phyloP scores from a whole-genome alignment of 345 rosid genomes.

The Combretum micranthum region DNA sequence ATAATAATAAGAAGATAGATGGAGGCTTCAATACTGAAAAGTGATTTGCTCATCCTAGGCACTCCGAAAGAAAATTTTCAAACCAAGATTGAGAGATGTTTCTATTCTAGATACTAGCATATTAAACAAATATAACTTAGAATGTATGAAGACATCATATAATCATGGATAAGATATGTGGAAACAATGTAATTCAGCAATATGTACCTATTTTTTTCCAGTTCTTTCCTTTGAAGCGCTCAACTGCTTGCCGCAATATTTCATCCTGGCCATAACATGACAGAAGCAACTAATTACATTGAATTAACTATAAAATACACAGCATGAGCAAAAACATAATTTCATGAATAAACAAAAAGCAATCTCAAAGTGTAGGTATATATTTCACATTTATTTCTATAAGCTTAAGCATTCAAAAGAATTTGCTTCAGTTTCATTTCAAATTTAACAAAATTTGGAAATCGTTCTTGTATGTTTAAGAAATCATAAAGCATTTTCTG shows the following conservation, averaged over 20 bases:
- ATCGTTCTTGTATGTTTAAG: no score
- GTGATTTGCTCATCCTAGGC: no score
- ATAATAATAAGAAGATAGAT: no score
- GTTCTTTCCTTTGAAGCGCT: constrained; percentile 92
- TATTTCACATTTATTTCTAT: constrained; percentile 1
- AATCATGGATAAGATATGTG: neutral
- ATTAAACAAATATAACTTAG: no score
- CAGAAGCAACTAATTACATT: neutral
- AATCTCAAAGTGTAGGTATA: neutral
- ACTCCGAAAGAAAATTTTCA: no score
- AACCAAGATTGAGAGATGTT: no score
- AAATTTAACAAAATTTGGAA: no score
- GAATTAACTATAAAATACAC: neutral
- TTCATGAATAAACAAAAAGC: constrained; percentile 3
- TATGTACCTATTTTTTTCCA: constrained; percentile 94
- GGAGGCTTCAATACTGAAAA: no score
- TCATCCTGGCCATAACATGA: constrained; percentile 59
- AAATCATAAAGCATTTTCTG: no score
- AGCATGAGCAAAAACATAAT: neutral
- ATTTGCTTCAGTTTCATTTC: no score
- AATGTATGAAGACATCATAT: neutral
- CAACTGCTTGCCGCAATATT: constrained; percentile 82
- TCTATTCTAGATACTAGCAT: no score
- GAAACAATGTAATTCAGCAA: neutral
- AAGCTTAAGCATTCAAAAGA: neutral